Evolutionary conservation across 1,284 basidiomycete genomes (phyloP), one percentile per base, ranked within the genome.

Genomic region (Ceratobasidium sp.): DNA sequence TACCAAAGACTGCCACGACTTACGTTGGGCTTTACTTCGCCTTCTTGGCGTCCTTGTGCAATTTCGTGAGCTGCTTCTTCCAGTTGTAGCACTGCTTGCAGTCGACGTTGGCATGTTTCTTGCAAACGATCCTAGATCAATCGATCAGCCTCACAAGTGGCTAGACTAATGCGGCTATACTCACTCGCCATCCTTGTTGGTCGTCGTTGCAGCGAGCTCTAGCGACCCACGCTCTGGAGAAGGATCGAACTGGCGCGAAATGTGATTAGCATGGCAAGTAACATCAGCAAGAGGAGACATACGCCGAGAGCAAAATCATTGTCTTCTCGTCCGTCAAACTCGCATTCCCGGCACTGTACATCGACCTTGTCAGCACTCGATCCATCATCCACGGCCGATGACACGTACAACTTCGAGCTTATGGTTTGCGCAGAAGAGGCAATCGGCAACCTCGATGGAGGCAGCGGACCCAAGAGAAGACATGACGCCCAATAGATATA

Each of bases 1-100:
- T 14, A n/a, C n/a, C n/a, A n/a, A 36, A 23, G 57, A 41, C 3
- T n/a, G 18, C 3, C 21, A 3, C 32, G 21, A 41, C 21, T 1
- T 36, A 41, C 32, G 36, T 39, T 39, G 14, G 18, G 8, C 16
- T 26, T 59, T 59, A 59, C 32, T 59, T 59, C 5, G 57, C 57
- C 72, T 72, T 72, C 50, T 72, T 72, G 21, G 62, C 79, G 46
- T 79, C 81, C 75, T 78, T 79, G 74, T 80, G 80, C 45, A 80
- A 78, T 77, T 82, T 81, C 64, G 72, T 71, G 64, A 82, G 79
- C 75, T 79, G 78, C 76, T 82, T 82, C 78, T 81, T 80, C 81
- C 81, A 82, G 69, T 79, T 78, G 78, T 81, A 82, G 77, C 81
- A 82, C 60, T 78, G 78, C 71, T 79, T 80, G 77, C 81, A 82